Conservation (phyloP, 2,329 filamentous ascomycete genomes). For the Furcasterigmium sp. region DNA sequence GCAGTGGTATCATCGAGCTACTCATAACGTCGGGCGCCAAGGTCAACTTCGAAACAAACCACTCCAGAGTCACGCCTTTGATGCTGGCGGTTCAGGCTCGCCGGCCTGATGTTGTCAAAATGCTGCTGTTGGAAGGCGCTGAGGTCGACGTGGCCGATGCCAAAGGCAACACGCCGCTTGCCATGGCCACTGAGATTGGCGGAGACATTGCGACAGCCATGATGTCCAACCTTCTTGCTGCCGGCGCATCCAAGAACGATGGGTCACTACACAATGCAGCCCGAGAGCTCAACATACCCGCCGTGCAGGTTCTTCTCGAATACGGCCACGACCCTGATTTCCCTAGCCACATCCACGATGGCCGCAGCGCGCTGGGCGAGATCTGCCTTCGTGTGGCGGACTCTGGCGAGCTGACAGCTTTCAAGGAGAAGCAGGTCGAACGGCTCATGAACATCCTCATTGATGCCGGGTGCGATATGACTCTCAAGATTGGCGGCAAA, state of each 20-base stretch:
- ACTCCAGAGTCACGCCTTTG: constrained; percentile 51
- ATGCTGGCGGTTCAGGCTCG: constrained; percentile 53
- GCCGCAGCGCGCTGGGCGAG: constrained; percentile 59
- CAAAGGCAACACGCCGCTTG: constrained; percentile 52
- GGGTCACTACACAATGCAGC: constrained; percentile 63
- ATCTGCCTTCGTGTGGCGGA: constrained; percentile 53
- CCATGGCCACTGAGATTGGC: constrained; percentile 51
- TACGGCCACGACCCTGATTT: constrained; percentile 60
- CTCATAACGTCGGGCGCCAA: constrained; percentile 52
- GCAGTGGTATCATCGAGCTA: constrained; percentile 50
- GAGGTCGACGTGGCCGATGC: constrained; percentile 55
- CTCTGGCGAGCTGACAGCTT: constrained; percentile 34
- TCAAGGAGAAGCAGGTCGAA: constrained; percentile 48
- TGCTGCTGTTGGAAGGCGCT: constrained; percentile 51
- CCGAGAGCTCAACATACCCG: constrained; percentile 50
- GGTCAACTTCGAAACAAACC: constrained; percentile 47
- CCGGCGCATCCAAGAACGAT: constrained; percentile 55
- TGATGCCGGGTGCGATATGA: constrained; percentile 50
- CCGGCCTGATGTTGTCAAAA: constrained; percentile 51
- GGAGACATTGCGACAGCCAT: constrained; percentile 48
- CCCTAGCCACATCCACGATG: constrained; percentile 56
- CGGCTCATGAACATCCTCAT: constrained; percentile 53
- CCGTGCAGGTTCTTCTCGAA: constrained; percentile 51
- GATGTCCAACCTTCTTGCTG: constrained; percentile 48
- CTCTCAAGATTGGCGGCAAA: constrained; percentile 50